Percentiles rank a stretch among this genome's conserved stretches.
Evolutionary conservation across 345 rosid genomes (phyloP).

Genomic region (Bretschneidera sinensis): DNA sequence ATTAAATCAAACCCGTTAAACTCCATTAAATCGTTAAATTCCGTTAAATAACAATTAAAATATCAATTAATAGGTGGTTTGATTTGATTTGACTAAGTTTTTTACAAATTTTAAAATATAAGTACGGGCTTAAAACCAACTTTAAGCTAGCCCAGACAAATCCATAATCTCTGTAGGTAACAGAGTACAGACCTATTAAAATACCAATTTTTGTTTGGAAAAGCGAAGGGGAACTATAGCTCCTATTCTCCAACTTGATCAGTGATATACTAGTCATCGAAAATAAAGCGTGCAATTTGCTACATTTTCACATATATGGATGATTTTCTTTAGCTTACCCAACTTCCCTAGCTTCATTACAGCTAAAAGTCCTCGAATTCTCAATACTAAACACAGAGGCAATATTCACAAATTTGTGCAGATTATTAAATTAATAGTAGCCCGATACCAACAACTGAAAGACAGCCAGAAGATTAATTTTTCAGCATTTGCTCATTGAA

Average conservation of each 20-base stretch:
- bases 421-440: background rate
- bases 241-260: background rate
- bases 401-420: background rate
- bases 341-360: background rate
- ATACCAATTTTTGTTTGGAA: no score
- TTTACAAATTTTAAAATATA: no score
- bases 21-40: no score
- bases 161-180: no score
- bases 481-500: background rate
- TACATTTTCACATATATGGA: background rate
- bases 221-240: background rate
- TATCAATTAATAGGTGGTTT: no score
- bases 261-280: background rate
- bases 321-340: background rate
- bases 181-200: no score
- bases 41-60: no score
- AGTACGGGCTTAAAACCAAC: no score
- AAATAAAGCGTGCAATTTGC: background rate
- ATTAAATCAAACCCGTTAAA: no score
- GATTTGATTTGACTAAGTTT: no score
- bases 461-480: no score
- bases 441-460: background rate
- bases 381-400: background rate
- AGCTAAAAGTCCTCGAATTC: background rate
- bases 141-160: no score